These are phyloP conservation scores for Arctium minus DNA, from an alignment of 129 eudicot species.

Conservation along the genomic window DNA sequence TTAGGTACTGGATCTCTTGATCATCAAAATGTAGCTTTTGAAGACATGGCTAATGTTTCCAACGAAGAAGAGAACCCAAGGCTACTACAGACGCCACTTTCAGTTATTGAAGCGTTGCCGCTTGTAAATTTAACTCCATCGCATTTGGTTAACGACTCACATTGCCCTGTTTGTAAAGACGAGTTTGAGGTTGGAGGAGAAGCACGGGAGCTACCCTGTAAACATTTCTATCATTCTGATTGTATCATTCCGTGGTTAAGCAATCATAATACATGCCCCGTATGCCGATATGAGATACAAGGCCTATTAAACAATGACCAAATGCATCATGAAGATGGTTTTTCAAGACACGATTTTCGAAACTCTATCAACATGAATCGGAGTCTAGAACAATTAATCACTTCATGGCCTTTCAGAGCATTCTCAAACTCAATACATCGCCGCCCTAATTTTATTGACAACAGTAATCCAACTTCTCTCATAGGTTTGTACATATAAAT, in stretches of 20 bases:
- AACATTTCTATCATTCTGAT: conserved; percentile 68
- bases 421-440: conserved; percentile 33
- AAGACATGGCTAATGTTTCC: conserved; percentile 10
- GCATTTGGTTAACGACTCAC: conserved; percentile 44
- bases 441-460: conserved; percentile 25
- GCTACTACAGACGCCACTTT: conserved; percentile 35
- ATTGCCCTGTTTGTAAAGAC: conserved; percentile 77
- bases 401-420: conserved; percentile 57
- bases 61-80: conserved; percentile 34
- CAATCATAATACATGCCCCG: conserved; percentile 65
- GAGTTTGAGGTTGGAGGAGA: conserved; percentile 60
- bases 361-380: conserved; percentile 39
- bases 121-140: conserved; percentile 33
- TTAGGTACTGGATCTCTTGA: conserved; percentile 12
- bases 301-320: conserved; percentile 31
- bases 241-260: conserved; percentile 76
- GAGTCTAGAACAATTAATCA: conserved; percentile 35
- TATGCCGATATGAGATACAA: conserved; percentile 62
- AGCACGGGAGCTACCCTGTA: conserved; percentile 63
- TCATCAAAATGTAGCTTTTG: conserved; percentile 2
- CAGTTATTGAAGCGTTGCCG: conserved; percentile 49
- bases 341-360: conserved; percentile 13
- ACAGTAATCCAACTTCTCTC: conserved; percentile 22
- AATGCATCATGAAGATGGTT: conserved; percentile 14
- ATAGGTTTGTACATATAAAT: conserved; percentile 31